phyloP scores from a whole-genome alignment of 2,329 filamentous ascomycete species.

The Raffaelea albimanens region DNA sequence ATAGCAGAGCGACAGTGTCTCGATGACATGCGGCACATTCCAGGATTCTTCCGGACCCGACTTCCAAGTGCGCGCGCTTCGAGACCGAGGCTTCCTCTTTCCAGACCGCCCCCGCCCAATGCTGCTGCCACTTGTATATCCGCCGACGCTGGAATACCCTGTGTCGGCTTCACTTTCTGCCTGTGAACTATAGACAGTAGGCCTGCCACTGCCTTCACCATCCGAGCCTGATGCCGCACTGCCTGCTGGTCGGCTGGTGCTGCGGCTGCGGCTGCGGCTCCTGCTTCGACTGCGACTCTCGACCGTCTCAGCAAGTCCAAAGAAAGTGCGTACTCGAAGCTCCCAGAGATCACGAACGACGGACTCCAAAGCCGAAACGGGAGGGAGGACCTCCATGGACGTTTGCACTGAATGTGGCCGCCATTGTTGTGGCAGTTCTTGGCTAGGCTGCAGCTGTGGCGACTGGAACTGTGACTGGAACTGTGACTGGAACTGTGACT shows the following conservation, averaged over 20 bases:
- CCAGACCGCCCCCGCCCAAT: conserved; percentile 1
- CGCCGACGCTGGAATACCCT: neutral
- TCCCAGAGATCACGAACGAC: conserved; percentile 81
- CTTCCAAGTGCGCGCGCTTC: conserved; percentile 31
- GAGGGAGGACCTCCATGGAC: conserved; percentile 16
- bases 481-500: too few species aligned
- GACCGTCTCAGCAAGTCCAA: conserved; percentile 33
- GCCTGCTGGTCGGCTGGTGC: conserved; percentile 5
- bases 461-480: too few species aligned
- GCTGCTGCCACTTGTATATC: conserved; percentile 2
- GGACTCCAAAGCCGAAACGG: conserved; percentile 59
- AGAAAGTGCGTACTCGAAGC: conserved; percentile 50
- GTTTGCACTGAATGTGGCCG: neutral
- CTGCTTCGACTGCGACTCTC: conserved; percentile 5
- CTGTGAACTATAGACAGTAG: conserved; percentile 12
- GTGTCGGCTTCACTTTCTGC: neutral
- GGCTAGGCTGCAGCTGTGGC: too few species aligned
- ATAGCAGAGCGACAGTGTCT: conserved; percentile 73
- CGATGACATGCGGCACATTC: conserved; percentile 57
- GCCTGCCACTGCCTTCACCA: neutral
- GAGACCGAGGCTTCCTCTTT: conserved; percentile 16
- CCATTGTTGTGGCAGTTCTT: too few species aligned
- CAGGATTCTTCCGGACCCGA: conserved; percentile 36
- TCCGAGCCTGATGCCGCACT: conserved; percentile 5
- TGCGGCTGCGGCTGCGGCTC: conserved; percentile 13